Evolutionary conservation across 805 yeast genomes (phyloP).

Genomic region (Zygosaccharomyces kombuchaensis): DNA sequence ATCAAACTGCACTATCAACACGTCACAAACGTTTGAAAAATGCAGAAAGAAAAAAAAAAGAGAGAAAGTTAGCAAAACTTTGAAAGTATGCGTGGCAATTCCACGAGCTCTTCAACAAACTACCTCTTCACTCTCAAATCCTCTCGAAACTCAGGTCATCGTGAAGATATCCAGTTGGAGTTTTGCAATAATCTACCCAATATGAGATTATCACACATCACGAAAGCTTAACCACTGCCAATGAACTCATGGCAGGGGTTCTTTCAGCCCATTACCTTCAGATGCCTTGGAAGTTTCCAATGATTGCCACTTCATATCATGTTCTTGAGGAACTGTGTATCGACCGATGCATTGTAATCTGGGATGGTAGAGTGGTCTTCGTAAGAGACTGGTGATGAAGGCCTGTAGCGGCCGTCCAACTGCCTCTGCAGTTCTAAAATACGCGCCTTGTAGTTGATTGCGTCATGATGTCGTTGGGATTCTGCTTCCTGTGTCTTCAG

Average conservation of each 20-base stretch:
- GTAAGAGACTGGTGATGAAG: constrained; percentile 9
- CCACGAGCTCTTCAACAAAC: not conserved
- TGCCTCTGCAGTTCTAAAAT: constrained; percentile 30
- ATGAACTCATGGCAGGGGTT: not conserved
- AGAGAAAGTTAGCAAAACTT: not conserved
- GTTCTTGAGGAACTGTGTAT: constrained; percentile 18
- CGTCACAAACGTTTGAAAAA: not conserved
- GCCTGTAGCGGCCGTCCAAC: constrained; percentile 8
- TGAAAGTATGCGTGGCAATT: not conserved
- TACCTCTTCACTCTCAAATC: not conserved
- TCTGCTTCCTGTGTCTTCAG: constrained; percentile 25
- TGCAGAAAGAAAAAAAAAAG: not conserved
- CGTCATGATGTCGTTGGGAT: constrained; percentile 22
- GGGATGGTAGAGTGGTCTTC: constrained; percentile 12
- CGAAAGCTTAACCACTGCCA: not conserved
- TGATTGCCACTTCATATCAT: constrained; percentile 7
- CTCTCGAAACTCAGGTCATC: not conserved
- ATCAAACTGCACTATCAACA: not conserved
- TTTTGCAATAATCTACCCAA: not conserved
- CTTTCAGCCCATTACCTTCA: not conserved
- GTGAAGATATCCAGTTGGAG: not conserved
- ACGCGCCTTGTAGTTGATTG: constrained; percentile 23
- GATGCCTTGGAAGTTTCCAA: not conserved
- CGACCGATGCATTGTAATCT: constrained; percentile 18
- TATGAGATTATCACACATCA: not conserved